Conservation (phyloP, 768 basidiomycete species). For the Mycena capillaripes region DNA sequence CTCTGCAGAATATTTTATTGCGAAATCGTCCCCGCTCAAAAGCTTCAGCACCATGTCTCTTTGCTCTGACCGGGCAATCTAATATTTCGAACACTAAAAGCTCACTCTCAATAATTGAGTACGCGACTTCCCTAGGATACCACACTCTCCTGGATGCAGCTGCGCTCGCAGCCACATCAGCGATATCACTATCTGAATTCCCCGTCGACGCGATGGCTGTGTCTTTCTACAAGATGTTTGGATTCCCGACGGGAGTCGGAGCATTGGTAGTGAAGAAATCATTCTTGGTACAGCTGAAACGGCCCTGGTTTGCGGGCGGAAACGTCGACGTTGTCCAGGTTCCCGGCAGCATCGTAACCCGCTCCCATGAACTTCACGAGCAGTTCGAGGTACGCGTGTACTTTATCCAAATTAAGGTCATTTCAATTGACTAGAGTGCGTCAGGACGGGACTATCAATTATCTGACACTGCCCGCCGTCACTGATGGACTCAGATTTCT, state of each 20-base stretch:
- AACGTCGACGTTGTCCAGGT: slow-evolving; percentile 89
- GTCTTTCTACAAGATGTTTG: slow-evolving; percentile 93
- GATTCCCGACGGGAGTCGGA: slow-evolving; percentile 88
- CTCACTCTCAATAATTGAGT: slow-evolving; percentile 71
- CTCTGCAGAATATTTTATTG: slow-evolving; percentile 66
- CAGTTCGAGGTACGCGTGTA: slow-evolving; percentile 77
- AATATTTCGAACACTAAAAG: slow-evolving; percentile 86
- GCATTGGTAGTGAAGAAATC: slow-evolving; percentile 82
- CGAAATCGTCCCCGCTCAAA: slow-evolving; percentile 61
- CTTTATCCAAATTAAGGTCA: slow-evolving; percentile 9
- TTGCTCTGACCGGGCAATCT: slow-evolving; percentile 85
- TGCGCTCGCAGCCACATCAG: slow-evolving; percentile 81
- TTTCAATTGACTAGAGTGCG: background rate
- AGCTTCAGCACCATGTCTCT: slow-evolving; percentile 68
- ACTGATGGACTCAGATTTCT: slow-evolving; percentile 85
- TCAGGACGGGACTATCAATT: slow-evolving; percentile 91
- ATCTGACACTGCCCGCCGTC: slow-evolving; percentile 81
- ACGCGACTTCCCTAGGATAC: slow-evolving; percentile 80
- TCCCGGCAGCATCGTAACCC: slow-evolving; percentile 78
- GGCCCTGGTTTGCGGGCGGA: slow-evolving; percentile 90
- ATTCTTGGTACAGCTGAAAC: slow-evolving; percentile 70
- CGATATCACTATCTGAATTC: slow-evolving; percentile 73
- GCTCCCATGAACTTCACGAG: slow-evolving; percentile 71
- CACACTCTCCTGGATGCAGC: slow-evolving; percentile 86
- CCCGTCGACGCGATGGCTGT: slow-evolving; percentile 87